Percentiles rank a stretch among this genome's conserved stretches.
Conservation (phyloP, 768 basidiomycete species). For the Phanerodontia chrysosporium region DNA sequence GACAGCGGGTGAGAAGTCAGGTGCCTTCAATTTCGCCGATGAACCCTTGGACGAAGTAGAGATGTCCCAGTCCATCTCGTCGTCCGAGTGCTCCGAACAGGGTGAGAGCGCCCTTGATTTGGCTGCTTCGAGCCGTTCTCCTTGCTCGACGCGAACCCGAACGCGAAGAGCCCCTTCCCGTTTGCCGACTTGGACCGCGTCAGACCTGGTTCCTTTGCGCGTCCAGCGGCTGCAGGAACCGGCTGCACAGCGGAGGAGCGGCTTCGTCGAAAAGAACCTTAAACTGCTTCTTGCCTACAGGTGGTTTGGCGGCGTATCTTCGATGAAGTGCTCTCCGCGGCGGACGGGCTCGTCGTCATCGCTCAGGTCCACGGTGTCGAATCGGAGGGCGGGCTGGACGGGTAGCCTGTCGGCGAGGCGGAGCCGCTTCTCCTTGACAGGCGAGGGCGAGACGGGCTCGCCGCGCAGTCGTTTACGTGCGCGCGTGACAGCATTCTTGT, state of each 20-base stretch:
- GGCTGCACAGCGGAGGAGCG: constrained; percentile 4
- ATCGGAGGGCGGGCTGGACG: neutral
- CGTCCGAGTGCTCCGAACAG: constrained; percentile 18
- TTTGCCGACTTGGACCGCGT: neutral
- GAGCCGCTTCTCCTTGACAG: constrained; percentile 70
- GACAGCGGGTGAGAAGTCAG: constrained; percentile 6
- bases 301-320: constrained; percentile 65
- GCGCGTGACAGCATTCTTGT: constrained; percentile 47
- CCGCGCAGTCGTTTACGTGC: constrained; percentile 81
- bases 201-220: neutral
- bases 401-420: constrained; percentile 36
- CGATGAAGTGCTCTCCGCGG: constrained; percentile 45
- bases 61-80: constrained; percentile 15
- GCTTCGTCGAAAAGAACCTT: constrained; percentile 60
- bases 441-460: constrained; percentile 80
- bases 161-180: constrained; percentile 3
- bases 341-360: constrained; percentile 25
- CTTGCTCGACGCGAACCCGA: neutral
- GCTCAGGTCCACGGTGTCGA: constrained; percentile 32
- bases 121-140: neutral
- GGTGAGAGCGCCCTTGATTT: constrained; percentile 20
- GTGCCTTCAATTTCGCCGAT: constrained; percentile 18
- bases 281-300: constrained; percentile 55
- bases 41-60: neutral
- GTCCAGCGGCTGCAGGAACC: neutral